Evolutionary conservation across 305 asterid species (phyloP).

Genomic region (Fraxinus latifolia): DNA sequence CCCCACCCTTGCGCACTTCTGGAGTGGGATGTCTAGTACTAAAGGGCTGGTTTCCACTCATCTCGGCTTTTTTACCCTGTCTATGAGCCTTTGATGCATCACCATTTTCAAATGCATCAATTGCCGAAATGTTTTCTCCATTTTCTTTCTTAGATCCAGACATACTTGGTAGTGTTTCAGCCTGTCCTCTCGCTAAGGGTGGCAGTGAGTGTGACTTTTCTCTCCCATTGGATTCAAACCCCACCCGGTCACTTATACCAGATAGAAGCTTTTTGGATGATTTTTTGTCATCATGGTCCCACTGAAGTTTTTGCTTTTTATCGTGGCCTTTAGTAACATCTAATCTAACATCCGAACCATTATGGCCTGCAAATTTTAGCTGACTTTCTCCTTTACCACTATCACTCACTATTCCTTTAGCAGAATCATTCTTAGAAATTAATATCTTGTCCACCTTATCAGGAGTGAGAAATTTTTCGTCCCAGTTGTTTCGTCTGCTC

Average conservation of each 20-base stretch:
- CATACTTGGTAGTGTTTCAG: constrained; percentile 42
- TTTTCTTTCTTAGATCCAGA: constrained; percentile 58
- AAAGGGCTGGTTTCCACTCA: constrained; percentile 30
- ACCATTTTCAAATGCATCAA: constrained; percentile 38
- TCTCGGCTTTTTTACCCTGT: constrained; percentile 43
- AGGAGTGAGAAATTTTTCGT: constrained; percentile 43
- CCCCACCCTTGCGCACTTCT: constrained; percentile 52
- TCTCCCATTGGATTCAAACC: constrained; percentile 42
- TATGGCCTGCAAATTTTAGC: constrained; percentile 36
- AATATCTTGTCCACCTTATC: constrained; percentile 42
- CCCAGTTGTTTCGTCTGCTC: constrained; percentile 42
- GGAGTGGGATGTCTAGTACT: constrained; percentile 43
- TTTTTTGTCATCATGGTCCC: constrained; percentile 48
- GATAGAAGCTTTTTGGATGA: constrained; percentile 35
- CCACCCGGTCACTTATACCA: constrained; percentile 26
- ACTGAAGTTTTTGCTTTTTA: constrained; percentile 43
- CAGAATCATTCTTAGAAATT: constrained; percentile 49
- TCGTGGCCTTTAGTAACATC: constrained; percentile 41
- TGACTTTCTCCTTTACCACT: constrained; percentile 45
- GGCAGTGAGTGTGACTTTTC: constrained; percentile 67
- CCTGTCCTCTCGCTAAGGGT: constrained; percentile 57
- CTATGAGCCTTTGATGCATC: constrained; percentile 36
- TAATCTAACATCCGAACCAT: constrained; percentile 24
- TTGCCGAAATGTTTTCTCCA: constrained; percentile 32
- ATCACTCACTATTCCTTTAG: constrained; percentile 47